Base-by-base conservation (phyloP, 345 rosid species). In the Clarkia xantiana region DNA sequence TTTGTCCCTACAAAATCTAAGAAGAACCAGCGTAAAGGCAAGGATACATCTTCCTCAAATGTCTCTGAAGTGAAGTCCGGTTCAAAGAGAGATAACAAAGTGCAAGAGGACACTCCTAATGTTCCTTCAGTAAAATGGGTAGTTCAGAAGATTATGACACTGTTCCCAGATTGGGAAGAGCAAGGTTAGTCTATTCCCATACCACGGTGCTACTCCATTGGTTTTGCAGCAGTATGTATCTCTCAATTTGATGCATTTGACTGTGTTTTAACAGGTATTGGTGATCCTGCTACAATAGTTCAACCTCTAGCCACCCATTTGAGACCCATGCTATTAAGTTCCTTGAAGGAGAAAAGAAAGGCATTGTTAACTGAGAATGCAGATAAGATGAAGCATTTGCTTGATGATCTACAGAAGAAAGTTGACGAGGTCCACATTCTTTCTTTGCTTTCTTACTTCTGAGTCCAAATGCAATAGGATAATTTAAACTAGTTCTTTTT, bases 91-190 rank as follows among this genome's bases (percentile, higher is more conserved):
- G 88, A 79, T 1, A 62, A 39, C 45, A 85, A 74, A 65, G 57
- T 48, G 48, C 87, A 71, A 62, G 91, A 83, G 58, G 76, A 71
- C 51, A 76, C 51, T 71, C 52, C 56, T 38, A 50, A 56, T 65
- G 71, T 77, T 50, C 97, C 91, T 51, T 69, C 95, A 57, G 86
- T 74, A 54, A 84, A 61, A 64, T 90, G 95, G 95, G 59, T 86
- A 49, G 65, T 77, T 61, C 75, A 81, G 64, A 81, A 76, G 76
- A 73, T 86, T 48, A 57, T 63, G 23, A 54, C 53, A 18, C 65
- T 67, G 52, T 65, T 74, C 59, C 91, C 94, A 57, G 91, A 86
- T 57, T 83, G 84, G 63, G 95, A 81, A 56, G 94, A 86, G 60
- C 94, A 82, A 70, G 94, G 97, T 83, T 54, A 20, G 66, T 44